These are phyloP conservation scores for Atkinsonella texensis DNA, from an alignment of 2,329 filamentous ascomycete genomes.

Conservation along the genomic window DNA sequence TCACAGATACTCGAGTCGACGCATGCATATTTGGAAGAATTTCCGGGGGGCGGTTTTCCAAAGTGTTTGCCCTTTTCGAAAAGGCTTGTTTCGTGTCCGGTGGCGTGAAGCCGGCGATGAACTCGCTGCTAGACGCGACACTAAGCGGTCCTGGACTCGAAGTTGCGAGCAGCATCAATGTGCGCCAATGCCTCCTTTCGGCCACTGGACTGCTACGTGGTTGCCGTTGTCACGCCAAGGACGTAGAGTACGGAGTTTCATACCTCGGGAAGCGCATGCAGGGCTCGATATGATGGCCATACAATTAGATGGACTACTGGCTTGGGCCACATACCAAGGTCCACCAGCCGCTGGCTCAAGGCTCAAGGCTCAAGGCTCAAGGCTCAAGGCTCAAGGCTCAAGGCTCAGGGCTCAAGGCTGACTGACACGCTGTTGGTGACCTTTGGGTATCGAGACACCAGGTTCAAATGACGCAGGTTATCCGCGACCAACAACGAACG, in stretches of 20 bases:
- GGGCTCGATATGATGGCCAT: not conserved
- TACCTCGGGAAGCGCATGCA: not conserved
- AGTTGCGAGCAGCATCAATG: not conserved
- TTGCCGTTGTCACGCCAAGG: not conserved
- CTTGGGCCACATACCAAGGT: not conserved
- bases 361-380: not conserved
- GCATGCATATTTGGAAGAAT: not conserved
- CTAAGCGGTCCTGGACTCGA: not conserved
- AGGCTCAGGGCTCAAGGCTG: not conserved
- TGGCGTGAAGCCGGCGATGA: not conserved
- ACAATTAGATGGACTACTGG: not conserved
- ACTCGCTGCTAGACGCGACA: not conserved
- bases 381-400: no score
- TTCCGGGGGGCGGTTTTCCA: not conserved
- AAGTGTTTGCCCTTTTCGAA: not conserved
- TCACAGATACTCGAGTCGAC: conserved; percentile 1
- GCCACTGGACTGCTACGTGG: not conserved
- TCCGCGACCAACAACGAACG: no score
- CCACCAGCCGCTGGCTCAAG: not conserved
- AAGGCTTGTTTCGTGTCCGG: not conserved
- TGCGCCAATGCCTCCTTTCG: conserved; percentile 3
- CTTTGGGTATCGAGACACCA: not conserved
- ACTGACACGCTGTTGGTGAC: not conserved
- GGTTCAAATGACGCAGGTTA: no score
- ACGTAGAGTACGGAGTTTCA: not conserved